These are phyloP conservation scores for Amylocarpus encephaloides DNA, from an alignment of 2,329 filamentous ascomycete genomes.

Conservation along the genomic window DNA sequence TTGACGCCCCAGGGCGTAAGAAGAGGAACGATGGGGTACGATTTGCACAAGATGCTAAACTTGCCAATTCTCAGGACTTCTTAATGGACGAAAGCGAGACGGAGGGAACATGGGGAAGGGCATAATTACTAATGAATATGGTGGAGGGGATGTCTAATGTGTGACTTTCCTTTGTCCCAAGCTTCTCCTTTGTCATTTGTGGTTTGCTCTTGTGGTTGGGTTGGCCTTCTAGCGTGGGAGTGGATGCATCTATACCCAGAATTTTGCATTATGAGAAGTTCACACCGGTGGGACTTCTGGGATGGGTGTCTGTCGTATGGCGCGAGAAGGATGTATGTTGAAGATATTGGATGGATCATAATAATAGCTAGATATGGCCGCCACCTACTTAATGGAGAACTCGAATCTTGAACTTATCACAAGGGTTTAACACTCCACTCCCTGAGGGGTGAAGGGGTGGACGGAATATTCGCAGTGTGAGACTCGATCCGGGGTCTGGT, in stretches of 20 bases:
- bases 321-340: not conserved
- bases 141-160: not conserved
- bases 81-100: not conserved
- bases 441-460: not conserved
- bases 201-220: not conserved
- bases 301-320: too few species aligned
- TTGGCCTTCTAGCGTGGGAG: not conserved
- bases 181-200: not conserved
- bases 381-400: not conserved
- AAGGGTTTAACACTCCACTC: not conserved
- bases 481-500: too few species aligned
- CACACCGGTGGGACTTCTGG: not conserved
- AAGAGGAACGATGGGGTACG: conserved; percentile 1
- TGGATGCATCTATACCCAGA: not conserved
- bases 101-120: not conserved
- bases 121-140: not conserved
- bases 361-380: not conserved
- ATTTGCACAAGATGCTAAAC: not conserved
- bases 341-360: not conserved
- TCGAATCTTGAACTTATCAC: too few species aligned
- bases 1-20: not conserved
- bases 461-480: too few species aligned
- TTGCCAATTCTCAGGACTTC: not conserved
- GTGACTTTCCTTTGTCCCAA: not conserved
- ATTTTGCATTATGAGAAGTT: not conserved